phyloP scores from a whole-genome alignment of 345 rosid genomes.

The Euphorbia peplus region DNA sequence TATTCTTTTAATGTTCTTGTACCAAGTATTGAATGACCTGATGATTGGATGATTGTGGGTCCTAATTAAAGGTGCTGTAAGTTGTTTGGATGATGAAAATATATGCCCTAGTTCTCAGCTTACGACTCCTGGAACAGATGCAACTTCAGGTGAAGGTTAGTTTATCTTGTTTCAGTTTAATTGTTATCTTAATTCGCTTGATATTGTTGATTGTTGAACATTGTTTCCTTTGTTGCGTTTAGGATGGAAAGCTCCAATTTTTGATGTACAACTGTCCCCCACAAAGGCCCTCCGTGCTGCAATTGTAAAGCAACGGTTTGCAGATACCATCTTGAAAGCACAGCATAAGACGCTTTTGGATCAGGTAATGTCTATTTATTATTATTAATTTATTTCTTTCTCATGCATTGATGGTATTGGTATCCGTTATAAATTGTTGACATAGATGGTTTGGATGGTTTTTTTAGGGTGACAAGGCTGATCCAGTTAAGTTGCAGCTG shows the following conservation, averaged over 20 bases:
- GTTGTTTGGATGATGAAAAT: conserved; percentile 54
- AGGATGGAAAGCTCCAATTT: conserved; percentile 44
- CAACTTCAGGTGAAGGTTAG: conserved; percentile 49
- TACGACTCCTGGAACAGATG: conserved; percentile 34
- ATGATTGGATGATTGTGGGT: conserved; percentile 21
- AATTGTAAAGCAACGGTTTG: conserved; percentile 66
- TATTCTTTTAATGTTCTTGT: conserved; percentile 15
- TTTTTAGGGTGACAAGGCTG: conserved; percentile 58
- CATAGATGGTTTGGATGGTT: background rate
- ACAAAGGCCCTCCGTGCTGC: conserved; percentile 83
- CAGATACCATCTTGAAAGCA: conserved; percentile 67
- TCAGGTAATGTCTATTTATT: conserved; percentile 45
- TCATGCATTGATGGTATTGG: background rate
- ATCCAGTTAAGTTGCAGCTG: conserved; percentile 49
- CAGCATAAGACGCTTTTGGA: conserved; percentile 57
- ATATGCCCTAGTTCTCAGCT: conserved; percentile 45
- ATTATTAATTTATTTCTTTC: no score
- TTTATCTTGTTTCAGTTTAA: background rate
- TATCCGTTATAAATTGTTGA: background rate
- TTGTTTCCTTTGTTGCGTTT: conserved; percentile 11
- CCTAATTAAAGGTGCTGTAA: conserved; percentile 51
- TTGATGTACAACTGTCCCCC: conserved; percentile 57
- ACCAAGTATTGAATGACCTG: conserved; percentile 19
- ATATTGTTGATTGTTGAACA: background rate
- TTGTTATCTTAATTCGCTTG: background rate